Conservation (phyloP, 2,329 filamentous ascomycete species). For the Nannizziopsis arthrosporioides region DNA sequence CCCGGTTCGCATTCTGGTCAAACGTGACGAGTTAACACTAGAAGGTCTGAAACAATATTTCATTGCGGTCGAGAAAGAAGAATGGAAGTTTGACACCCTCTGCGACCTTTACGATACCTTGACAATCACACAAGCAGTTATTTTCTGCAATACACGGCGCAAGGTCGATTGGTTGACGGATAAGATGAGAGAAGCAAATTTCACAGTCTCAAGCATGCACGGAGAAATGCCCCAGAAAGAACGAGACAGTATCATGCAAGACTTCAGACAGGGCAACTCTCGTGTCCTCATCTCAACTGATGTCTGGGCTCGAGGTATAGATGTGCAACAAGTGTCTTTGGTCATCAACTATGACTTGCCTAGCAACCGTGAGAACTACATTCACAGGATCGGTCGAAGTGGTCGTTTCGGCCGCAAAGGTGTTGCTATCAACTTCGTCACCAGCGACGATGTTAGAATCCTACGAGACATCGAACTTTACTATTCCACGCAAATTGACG, state of each 20-base stretch:
- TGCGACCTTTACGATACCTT: slow-evolving; percentile 98
- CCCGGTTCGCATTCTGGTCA: slow-evolving; percentile 88
- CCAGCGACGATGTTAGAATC: slow-evolving; percentile 93
- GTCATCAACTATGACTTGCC: slow-evolving; percentile 99
- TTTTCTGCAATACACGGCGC: slow-evolving; percentile 97
- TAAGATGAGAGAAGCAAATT: slow-evolving; percentile 98
- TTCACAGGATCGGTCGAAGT: slow-evolving; percentile 92
- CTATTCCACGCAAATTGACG: slow-evolving; percentile 93
- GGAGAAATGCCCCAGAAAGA: slow-evolving; percentile 99
- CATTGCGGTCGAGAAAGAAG: slow-evolving; percentile 97
- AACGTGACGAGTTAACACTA: slow-evolving; percentile 95
- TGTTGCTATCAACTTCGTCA: slow-evolving; percentile 99
- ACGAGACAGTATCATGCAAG: slow-evolving; percentile 97
- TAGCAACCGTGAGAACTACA: slow-evolving; percentile 98
- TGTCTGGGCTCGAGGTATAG: slow-evolving; percentile 95
- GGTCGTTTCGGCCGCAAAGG: slow-evolving; percentile 95
- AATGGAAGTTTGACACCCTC: slow-evolving; percentile 98
- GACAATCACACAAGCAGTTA: slow-evolving; percentile 96
- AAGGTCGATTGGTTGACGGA: slow-evolving; percentile 99
- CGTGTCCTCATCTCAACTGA: slow-evolving; percentile 95
- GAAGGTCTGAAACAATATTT: slow-evolving; percentile 99
- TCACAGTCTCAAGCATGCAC: slow-evolving; percentile 97
- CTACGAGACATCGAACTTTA: slow-evolving; percentile 94
- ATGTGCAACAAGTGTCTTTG: slow-evolving; percentile 93
- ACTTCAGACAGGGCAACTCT: slow-evolving; percentile 93